Conservation (phyloP, 805 yeast genomes). For the Monosporozyma servazzii region DNA sequence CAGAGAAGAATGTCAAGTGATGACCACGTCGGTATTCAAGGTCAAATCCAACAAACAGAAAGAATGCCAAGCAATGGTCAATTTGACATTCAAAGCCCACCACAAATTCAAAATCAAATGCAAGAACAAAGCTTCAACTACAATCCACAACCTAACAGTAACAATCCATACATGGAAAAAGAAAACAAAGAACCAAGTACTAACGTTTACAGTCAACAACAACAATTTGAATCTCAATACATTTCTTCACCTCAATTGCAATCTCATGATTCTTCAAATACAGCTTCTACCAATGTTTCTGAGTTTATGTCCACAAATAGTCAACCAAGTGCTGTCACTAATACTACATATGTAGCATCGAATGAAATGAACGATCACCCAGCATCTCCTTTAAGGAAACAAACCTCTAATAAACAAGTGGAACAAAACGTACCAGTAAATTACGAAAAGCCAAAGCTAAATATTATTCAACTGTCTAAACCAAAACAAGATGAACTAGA, state of each 20-base stretch:
- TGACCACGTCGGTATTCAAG: not conserved
- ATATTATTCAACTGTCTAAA: slow-evolving; percentile 19
- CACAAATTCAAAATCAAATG: not conserved
- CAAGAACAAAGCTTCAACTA: not conserved
- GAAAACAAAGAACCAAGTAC: not conserved
- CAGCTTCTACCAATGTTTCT: not conserved
- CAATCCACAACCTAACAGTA: not conserved
- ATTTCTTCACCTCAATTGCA: not conserved
- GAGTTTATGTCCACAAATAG: not conserved
- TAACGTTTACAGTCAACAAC: not conserved
- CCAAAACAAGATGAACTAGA: slow-evolving; percentile 20
- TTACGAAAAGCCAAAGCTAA: slow-evolving; percentile 12
- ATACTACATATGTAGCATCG: not conserved
- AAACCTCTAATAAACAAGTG: slow-evolving; percentile 2
- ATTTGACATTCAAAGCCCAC: not conserved
- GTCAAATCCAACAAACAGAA: slow-evolving; percentile 1
- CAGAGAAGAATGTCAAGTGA: not conserved
- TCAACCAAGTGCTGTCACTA: not conserved
- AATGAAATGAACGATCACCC: not conserved
- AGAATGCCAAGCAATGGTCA: not conserved
- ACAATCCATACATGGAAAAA: not conserved
- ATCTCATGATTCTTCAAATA: not conserved
- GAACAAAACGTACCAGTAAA: not conserved
- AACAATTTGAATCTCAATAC: not conserved
- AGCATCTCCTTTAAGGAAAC: slow-evolving; percentile 9